Percentiles rank a stretch among this genome's conserved stretches.
Evolutionary conservation across 805 yeast genomes (phyloP).

Genomic region (Myxozyma geophila): DNA sequence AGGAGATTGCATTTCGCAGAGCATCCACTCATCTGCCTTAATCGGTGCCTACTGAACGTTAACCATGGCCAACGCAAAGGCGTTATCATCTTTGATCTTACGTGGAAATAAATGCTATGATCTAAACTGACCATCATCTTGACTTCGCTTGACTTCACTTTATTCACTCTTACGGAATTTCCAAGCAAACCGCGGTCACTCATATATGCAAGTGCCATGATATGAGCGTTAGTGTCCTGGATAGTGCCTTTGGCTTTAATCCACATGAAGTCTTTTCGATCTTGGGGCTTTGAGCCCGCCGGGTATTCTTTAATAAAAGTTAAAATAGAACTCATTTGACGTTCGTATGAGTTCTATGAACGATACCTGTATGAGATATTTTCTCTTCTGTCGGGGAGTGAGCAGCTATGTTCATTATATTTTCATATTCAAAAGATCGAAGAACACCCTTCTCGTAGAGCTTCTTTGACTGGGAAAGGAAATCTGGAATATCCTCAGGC

Average conservation of each 20-base stretch:
- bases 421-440: not conserved
- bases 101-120: slow-evolving; percentile 37
- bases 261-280: slow-evolving; percentile 29
- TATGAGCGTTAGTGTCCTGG: slow-evolving; percentile 27
- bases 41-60: slow-evolving; percentile 20
- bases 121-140: slow-evolving; percentile 39
- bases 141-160: slow-evolving; percentile 4
- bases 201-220: slow-evolving; percentile 38
- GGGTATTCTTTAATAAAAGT: not conserved
- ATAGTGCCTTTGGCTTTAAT: slow-evolving; percentile 31
- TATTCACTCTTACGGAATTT: slow-evolving; percentile 33
- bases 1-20: slow-evolving; percentile 28
- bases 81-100: slow-evolving; percentile 1
- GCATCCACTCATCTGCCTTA: slow-evolving; percentile 36
- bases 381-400: slow-evolving; percentile 15
- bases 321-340: too few relatives aligned
- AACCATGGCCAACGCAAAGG: not conserved
- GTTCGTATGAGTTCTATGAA: not conserved
- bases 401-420: not conserved
- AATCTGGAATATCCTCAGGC: slow-evolving; percentile 17
- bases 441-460: slow-evolving; percentile 7
- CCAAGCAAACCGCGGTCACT: slow-evolving; percentile 37
- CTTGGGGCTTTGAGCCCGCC: slow-evolving; percentile 13
- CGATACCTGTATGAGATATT: slow-evolving; percentile 1
- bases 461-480: slow-evolving; percentile 3